Conservation (phyloP, 208 protist species). For the Trypanosoma boissoni region DNA sequence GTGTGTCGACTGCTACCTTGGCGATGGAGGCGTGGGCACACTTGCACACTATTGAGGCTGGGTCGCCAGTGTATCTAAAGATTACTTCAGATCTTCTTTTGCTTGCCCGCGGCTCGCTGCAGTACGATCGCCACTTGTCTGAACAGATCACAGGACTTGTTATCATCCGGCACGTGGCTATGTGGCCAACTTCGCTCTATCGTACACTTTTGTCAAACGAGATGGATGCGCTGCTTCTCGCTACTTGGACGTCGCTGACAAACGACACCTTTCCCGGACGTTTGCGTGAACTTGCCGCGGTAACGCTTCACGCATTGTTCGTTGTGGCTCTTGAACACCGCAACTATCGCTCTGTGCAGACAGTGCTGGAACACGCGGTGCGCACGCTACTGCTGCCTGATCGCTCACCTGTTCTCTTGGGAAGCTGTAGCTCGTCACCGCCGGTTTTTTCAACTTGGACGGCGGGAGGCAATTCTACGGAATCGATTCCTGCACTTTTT, state of each 20-base stretch:
- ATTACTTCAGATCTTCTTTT: conserved; percentile 51
- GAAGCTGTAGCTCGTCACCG: too few species aligned
- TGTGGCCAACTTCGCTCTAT: conserved; percentile 43
- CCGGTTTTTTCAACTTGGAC: too few species aligned
- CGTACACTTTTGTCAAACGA: conserved; percentile 37
- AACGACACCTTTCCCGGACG: conserved; percentile 14
- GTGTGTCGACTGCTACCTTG: conserved; percentile 52
- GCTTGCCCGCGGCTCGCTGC: conserved; percentile 42
- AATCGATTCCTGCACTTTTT: too few species aligned
- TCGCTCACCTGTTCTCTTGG: not conserved
- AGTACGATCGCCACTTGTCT: conserved; percentile 35
- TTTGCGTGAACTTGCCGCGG: conserved; percentile 58
- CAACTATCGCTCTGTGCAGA: conserved; percentile 41
- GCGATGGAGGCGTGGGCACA: conserved; percentile 70
- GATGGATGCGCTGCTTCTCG: conserved; percentile 45
- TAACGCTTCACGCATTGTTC: conserved; percentile 54
- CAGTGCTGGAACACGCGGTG: conserved; percentile 52
- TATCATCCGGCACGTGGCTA: conserved; percentile 51
- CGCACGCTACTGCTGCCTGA: conserved; percentile 3
- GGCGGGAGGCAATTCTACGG: too few species aligned
- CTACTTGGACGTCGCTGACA: conserved; percentile 42
- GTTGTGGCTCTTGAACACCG: conserved; percentile 39
- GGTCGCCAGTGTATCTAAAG: conserved; percentile 41
- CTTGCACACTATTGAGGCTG: conserved; percentile 48
- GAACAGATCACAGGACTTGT: conserved; percentile 57